These are phyloP conservation scores for Lodderomyces jiufengensis DNA, from an alignment of 1,139 yeast genomes.

Conservation along the genomic window DNA sequence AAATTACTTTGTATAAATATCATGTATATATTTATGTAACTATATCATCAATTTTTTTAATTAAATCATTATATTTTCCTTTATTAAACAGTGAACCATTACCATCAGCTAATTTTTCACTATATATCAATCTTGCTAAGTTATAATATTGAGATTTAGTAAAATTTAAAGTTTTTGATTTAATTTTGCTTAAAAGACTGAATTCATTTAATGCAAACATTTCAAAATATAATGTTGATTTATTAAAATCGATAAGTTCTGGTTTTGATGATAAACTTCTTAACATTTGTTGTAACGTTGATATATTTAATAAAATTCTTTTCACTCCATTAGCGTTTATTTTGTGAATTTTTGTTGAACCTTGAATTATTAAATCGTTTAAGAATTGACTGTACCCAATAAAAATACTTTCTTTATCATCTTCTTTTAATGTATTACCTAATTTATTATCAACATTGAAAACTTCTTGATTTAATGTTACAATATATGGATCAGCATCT, in stretches of 20 bases:
- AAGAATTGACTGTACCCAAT: slow-evolving; percentile 57
- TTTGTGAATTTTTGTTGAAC: slow-evolving; percentile 53
- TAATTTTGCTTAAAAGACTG: slow-evolving; percentile 24
- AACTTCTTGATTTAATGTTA: slow-evolving; percentile 57
- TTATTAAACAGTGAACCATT: slow-evolving; percentile 38
- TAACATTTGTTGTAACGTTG: slow-evolving; percentile 72
- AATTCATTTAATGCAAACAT: slow-evolving; percentile 46
- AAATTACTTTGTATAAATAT: too few species aligned
- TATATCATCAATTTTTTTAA: slow-evolving; percentile 23
- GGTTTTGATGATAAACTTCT: slow-evolving; percentile 59
- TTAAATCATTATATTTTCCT: slow-evolving; percentile 38
- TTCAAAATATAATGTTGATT: slow-evolving; percentile 58
- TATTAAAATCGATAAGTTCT: slow-evolving; percentile 55
- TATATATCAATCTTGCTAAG: slow-evolving; percentile 39
- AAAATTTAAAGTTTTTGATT: slow-evolving; percentile 17
- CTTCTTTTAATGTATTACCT: slow-evolving; percentile 23
- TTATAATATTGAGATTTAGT: slow-evolving; percentile 28
- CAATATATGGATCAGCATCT: slow-evolving; percentile 62
- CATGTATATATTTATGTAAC: too few species aligned
- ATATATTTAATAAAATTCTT: slow-evolving; percentile 63
- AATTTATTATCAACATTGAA: slow-evolving; percentile 46
- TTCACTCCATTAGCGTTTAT: slow-evolving; percentile 67
- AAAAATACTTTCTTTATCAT: slow-evolving; percentile 32
- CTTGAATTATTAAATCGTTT: slow-evolving; percentile 55
- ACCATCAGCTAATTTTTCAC: slow-evolving; percentile 44